Evolutionary conservation across 176 grass and related monocot species (phyloP).

Genomic region (Aegilops sharonensis): DNA sequence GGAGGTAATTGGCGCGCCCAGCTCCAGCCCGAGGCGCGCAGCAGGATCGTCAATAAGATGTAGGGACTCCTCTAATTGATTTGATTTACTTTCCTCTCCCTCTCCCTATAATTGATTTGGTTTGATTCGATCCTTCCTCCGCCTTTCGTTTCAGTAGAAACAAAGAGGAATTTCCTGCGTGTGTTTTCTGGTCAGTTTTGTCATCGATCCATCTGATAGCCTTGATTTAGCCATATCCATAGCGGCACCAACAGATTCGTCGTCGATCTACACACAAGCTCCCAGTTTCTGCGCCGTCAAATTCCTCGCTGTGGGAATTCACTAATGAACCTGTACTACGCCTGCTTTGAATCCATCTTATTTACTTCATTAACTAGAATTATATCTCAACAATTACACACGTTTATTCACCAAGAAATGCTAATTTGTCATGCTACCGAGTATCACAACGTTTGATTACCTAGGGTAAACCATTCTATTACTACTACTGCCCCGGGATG

Average conservation of each 20-base stretch:
- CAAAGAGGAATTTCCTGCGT: background rate
- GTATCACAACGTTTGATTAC: background rate
- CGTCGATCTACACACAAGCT: background rate
- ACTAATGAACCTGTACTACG: background rate
- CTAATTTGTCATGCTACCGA: background rate
- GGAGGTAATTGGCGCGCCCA: conserved; percentile 64
- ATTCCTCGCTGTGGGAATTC: background rate
- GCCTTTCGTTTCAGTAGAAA: background rate
- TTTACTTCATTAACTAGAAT: background rate
- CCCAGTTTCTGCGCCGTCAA: background rate
- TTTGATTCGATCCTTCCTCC: background rate
- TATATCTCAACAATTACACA: background rate
- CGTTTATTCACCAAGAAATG: background rate
- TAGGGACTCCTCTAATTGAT: conserved; percentile 5
- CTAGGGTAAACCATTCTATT: background rate
- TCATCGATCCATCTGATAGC: background rate
- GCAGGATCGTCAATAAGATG: conserved; percentile 85
- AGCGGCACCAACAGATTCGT: background rate
- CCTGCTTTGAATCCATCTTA: background rate
- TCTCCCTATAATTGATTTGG: background rate
- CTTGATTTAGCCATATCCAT: background rate
- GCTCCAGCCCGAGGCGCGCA: conserved; percentile 68
- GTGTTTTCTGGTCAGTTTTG: background rate
- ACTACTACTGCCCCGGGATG: background rate
- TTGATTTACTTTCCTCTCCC: background rate